Evolutionary conservation across 164 flowering plant species (phyloP).

Genomic region (Saururus chinensis): DNA sequence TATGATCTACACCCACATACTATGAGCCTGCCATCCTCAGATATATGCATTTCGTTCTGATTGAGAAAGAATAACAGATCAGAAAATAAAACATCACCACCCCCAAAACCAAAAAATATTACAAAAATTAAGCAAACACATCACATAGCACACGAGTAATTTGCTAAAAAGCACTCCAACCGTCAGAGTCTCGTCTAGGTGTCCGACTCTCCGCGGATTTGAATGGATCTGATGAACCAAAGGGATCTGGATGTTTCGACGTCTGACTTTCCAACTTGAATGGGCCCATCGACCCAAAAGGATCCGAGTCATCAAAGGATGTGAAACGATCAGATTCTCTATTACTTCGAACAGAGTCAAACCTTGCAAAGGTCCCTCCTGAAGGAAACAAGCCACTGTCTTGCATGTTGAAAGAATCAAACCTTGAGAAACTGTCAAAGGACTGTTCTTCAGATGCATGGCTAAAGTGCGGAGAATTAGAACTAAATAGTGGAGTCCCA

Average conservation of each 20-base stretch:
- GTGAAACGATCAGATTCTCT: conserved; percentile 24
- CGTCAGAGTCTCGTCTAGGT: conserved; percentile 40
- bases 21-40: too few species aligned
- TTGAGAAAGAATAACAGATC: not conserved
- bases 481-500: conserved; percentile 52
- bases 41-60: too few species aligned
- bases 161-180: conserved; percentile 49
- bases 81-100: not conserved
- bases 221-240: conserved; percentile 77
- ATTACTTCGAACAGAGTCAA: conserved; percentile 43
- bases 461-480: conserved; percentile 45
- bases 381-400: conserved; percentile 29
- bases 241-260: conserved; percentile 53
- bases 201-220: conserved; percentile 28
- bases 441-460: conserved; percentile 41
- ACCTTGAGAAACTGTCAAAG: conserved; percentile 54
- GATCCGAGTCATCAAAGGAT: conserved; percentile 81
- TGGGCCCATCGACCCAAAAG: conserved; percentile 78
- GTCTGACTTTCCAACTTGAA: conserved; percentile 51
- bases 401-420: conserved; percentile 56
- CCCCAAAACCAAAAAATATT: not conserved
- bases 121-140: not conserved
- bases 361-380: conserved; percentile 37
- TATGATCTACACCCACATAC: too few species aligned
- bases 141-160: not conserved